Percentiles rank a stretch among this genome's conserved stretches.
These are phyloP conservation scores for Petrea volubilis DNA, from an alignment of 257 asterid species.

Conservation along the genomic window DNA sequence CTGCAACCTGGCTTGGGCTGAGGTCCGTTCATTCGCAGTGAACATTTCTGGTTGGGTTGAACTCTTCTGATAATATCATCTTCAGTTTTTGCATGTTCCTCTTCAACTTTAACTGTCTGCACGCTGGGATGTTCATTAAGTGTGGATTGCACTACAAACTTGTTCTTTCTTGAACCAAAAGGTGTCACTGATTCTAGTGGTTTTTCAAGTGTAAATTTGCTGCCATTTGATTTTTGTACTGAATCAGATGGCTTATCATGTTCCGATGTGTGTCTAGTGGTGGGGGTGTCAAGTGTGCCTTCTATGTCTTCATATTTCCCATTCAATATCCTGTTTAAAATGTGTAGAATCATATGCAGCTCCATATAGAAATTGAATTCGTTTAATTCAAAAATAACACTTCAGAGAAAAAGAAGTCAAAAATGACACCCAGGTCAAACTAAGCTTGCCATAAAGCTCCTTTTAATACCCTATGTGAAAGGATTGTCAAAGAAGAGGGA, in stretches of 20 bases:
- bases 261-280: conserved; percentile 33
- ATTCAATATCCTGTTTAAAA: conserved; percentile 59
- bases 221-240: conserved; percentile 50
- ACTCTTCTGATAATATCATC: conserved; percentile 83
- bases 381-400: neutral
- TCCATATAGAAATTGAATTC: conserved; percentile 16
- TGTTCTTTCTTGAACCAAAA: conserved; percentile 81
- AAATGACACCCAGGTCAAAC: neutral
- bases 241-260: conserved; percentile 48
- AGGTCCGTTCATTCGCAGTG: conserved; percentile 50
- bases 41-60: conserved; percentile 65
- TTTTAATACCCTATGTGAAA: neutral
- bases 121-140: conserved; percentile 55
- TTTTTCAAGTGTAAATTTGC: conserved; percentile 53
- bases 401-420: conserved; percentile 15
- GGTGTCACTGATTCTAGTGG: conserved; percentile 76
- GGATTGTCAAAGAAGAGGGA: neutral
- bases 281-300: conserved; percentile 55
- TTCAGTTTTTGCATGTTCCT: conserved; percentile 45
- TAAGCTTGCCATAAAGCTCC: neutral
- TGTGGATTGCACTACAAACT: conserved; percentile 73
- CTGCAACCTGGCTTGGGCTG: conserved; percentile 82
- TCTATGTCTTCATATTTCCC: conserved; percentile 59
- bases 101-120: conserved; percentile 47
- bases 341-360: conserved; percentile 3